Conservation (phyloP, 2,329 filamentous ascomycete genomes). For the Ophiosphaerella narmari region DNA sequence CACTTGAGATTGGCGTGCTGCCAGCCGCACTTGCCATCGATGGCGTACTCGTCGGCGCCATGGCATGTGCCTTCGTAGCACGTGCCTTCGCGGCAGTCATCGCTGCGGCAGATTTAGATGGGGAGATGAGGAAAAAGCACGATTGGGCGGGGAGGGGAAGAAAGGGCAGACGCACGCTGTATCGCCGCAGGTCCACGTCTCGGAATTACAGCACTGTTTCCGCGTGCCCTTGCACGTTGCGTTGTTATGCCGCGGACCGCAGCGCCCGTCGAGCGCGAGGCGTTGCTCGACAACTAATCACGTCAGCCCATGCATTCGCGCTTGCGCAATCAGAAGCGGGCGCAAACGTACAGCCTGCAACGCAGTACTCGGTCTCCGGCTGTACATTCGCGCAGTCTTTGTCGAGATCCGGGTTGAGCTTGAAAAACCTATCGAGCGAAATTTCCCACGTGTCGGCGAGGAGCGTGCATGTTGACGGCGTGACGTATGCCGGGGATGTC, state of each 20-base stretch:
- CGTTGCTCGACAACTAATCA: conserved; percentile 1
- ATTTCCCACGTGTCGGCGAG: not conserved
- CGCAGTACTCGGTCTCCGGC: conserved; percentile 1
- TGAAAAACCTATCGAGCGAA: conserved; percentile 2
- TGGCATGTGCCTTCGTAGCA: not conserved
- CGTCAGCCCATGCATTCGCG: not conserved
- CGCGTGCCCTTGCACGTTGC: conserved; percentile 1
- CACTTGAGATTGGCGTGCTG: conserved; percentile 2
- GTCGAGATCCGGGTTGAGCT: conserved; percentile 4
- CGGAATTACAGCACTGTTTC: conserved; percentile 38
- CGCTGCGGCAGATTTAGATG: not conserved
- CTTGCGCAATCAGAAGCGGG: too few species aligned
- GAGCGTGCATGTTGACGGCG: too few species aligned
- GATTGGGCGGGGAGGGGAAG: too few species aligned
- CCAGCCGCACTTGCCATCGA: conserved; percentile 10
- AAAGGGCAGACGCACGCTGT: not conserved
- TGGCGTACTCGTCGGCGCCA: not conserved
- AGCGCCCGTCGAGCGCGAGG: conserved; percentile 25
- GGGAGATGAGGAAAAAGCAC: too few species aligned
- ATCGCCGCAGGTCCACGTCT: not conserved
- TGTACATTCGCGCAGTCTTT: conserved; percentile 3
- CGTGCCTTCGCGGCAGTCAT: not conserved
- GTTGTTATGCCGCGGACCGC: conserved; percentile 34
- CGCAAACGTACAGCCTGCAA: not conserved
- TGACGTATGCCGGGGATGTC: too few species aligned